phyloP scores from a whole-genome alignment of 345 rosid species.

The Tarenaya hassleriana region DNA sequence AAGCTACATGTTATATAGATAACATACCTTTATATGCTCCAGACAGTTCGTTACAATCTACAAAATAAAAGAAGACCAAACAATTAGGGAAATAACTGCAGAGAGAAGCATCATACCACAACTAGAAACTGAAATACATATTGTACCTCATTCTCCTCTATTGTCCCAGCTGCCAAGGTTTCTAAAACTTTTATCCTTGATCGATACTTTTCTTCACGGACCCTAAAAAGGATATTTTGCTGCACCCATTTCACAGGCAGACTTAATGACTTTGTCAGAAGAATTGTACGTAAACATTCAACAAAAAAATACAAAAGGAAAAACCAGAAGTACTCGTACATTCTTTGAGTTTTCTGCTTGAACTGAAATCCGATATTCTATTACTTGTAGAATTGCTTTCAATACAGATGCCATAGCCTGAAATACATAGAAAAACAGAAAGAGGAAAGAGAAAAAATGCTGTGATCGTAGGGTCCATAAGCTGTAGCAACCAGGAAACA shows the following conservation, averaged over 20 bases:
- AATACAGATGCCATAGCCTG: conserved; percentile 41
- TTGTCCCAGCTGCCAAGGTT: conserved; percentile 52
- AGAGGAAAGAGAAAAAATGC: conserved; percentile 1
- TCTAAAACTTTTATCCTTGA: conserved; percentile 58
- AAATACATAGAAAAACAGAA: conserved; percentile 10
- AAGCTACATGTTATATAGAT: too few relatives aligned
- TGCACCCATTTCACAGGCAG: conserved; percentile 29
- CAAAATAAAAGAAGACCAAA: conserved; percentile 5
- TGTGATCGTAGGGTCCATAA: neutral
- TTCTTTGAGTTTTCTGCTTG: conserved; percentile 58
- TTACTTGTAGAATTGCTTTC: conserved; percentile 51
- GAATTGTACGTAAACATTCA: neutral
- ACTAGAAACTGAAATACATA: conserved; percentile 1
- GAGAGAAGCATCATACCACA: neutral
- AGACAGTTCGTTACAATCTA: conserved; percentile 32
- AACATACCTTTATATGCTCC: conserved; percentile 28
- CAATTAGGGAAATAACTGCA: conserved; percentile 2
- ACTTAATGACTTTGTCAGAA: conserved; percentile 11
- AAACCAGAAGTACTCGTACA: conserved; percentile 33
- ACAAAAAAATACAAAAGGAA: neutral
- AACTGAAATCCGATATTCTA: conserved; percentile 61
- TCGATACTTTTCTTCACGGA: conserved; percentile 59
- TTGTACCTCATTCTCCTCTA: conserved; percentile 64
- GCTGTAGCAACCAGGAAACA: neutral
- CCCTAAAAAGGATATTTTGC: conserved; percentile 59